Evolutionary conservation across 2,329 filamentous ascomycete species (phyloP), one percentile per base, ranked within the genome.

Genomic region (Fusarium gaditjirri): DNA sequence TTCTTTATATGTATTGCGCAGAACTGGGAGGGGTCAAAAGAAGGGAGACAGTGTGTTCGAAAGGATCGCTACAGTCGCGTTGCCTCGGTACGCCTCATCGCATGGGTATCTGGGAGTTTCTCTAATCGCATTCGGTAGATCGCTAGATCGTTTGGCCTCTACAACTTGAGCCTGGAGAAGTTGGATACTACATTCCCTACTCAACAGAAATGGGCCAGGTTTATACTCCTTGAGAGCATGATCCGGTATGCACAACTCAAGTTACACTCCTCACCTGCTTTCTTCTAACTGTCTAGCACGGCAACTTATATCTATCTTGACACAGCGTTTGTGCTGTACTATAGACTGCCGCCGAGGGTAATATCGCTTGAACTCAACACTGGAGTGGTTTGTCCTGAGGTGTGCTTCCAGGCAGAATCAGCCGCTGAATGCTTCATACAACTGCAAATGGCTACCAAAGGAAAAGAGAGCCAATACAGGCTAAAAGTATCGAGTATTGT

Each of bases 301-400:
- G 39, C 29, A 4, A 56, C 53, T 4, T 56, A 56, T 4, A 56
- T 56, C 12, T 56, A 56, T 17, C 39, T 56, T 12, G 53, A 56
- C 53, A 44, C 53, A 2, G 53, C 39, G 4, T 27, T 56, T 7
- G 29, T 56, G 17, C 29, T 56, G 0, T 56, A 12, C 17, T 56
- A 12, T 1, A 56, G 29, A 10, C 39, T 56, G 1, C 53, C 53
- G 1, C 53, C 29, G 0, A 35, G 53, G 2, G n/a, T 56, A 2
- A 44, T 56, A 3, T 56, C 53, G 1, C 29, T 56, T 7, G 53
- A 56, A 2, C 29, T 56, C 13, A 56, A 29, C 2, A 36, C 23
- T 2, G 39, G 31, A 2, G 31, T 56, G 0, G 29, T 56, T 0
- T 36, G 12, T 17, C 39, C 53, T 9, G 53, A 56, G 5, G 29